Base-by-base conservation (phyloP, 2,329 filamentous ascomycete species). In the Penicillium corylophilum region DNA sequence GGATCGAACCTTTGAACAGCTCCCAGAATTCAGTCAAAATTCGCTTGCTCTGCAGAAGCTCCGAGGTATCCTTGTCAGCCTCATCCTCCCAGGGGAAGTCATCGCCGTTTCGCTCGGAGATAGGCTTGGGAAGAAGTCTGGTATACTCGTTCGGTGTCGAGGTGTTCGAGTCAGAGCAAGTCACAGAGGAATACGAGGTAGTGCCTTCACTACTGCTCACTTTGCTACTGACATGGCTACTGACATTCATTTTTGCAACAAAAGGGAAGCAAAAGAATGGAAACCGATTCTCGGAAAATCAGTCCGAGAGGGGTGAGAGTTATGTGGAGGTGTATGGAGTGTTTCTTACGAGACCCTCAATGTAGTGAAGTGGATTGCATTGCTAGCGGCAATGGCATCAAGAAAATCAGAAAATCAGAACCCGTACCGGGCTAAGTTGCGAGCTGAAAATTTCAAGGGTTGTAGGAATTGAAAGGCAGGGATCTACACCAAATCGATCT, bases 1-100 rank as follows among this genome's bases (percentile, higher is more conserved):
- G 89, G 1, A 90, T 69, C 0, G 89, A 89, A 22, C 83, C 83
- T 61, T 82, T 85, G 33, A 88, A 71, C 1, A 94, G 74, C 6
- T 89, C 72, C 75, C 82, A 81, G 59, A 89, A 84, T 68, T 94
- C 89, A 22, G 71, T 64, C 4, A 78, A 59, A 13, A 82, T 62
- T 22, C 75, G 69, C 18, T 16, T 23, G 45, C 71, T 68, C 16
- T 64, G 67, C 18, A 61, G 18, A 38, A 38, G 35, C 18, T 20
- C 8, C 35, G 9, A 13, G 3, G 16, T 10, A 38, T 38, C 18
- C 10, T 38, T 22, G 4, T 38, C 35, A 2, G 13, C 35, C 9
- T 20, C 35, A 20, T 38, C 5, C 16, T 35, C n/a, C 31, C 31
- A 35, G n/a, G 31, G n/a, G 4, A 16, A 35, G 3, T 35, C 31